These are phyloP conservation scores for Metschnikowia bowlesiae DNA, from an alignment of 805 yeast species.

Conservation along the genomic window DNA sequence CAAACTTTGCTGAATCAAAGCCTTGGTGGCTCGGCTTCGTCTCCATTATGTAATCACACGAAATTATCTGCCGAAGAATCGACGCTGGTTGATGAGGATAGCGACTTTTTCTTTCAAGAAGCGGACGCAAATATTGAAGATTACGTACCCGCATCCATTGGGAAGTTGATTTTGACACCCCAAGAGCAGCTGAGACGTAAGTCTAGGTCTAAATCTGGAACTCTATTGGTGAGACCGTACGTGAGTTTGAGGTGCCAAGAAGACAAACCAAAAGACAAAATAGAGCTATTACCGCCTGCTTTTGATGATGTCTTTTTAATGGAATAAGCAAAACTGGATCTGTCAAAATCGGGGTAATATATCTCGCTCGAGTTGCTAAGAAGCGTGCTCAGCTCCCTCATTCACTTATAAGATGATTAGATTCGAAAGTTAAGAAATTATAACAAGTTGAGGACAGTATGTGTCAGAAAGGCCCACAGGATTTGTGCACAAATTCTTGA, in stretches of 20 bases:
- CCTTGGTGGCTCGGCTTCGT: background rate
- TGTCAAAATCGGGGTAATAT: too few relatives aligned
- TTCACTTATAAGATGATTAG: background rate
- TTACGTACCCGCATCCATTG: slow-evolving; percentile 73
- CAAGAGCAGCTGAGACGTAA: slow-evolving; percentile 68
- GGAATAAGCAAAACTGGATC: slow-evolving; percentile 19
- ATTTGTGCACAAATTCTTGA: too few relatives aligned
- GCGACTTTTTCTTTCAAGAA: slow-evolving; percentile 23
- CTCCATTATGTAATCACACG: background rate
- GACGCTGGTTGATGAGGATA: slow-evolving; percentile 28
- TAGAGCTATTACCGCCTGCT: background rate
- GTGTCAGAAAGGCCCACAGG: too few relatives aligned
- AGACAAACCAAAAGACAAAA: background rate
- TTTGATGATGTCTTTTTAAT: slow-evolving; percentile 36
- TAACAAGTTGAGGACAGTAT: background rate
- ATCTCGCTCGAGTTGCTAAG: background rate
- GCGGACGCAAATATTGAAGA: slow-evolving; percentile 56
- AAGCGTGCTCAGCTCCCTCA: background rate
- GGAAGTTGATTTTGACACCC: slow-evolving; percentile 74
- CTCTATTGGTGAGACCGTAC: slow-evolving; percentile 34
- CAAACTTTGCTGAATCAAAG: background rate
- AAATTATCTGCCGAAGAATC: slow-evolving; percentile 1
- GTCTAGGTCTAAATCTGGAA: slow-evolving; percentile 52
- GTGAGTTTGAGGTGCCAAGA: slow-evolving; percentile 9
- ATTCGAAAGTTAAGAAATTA: background rate